These are phyloP conservation scores for Bretziella fagacearum DNA, from an alignment of 2,329 filamentous ascomycete species.

Conservation along the genomic window DNA sequence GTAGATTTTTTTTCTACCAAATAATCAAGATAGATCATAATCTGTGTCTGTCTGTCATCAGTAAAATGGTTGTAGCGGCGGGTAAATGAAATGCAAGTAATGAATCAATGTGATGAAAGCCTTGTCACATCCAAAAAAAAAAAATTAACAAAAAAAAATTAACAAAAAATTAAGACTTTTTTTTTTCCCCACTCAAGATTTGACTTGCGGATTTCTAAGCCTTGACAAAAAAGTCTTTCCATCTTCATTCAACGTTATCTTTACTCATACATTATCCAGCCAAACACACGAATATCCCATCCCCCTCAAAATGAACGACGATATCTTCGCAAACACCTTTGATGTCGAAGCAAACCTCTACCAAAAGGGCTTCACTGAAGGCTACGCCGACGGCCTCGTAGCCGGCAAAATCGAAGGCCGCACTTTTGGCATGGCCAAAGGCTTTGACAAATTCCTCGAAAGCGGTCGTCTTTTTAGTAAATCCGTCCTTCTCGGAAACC, in stretches of 20 bases:
- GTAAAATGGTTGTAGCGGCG: no score
- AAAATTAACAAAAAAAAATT: background rate
- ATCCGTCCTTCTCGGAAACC: slow-evolving; percentile 67
- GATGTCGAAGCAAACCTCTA: slow-evolving; percentile 57
- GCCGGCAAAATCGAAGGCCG: slow-evolving; percentile 78
- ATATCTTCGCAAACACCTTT: slow-evolving; percentile 40
- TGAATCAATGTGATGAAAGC: background rate
- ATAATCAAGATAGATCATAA: no score
- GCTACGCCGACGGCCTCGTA: slow-evolving; percentile 54
- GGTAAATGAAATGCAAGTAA: slow-evolving; percentile 15
- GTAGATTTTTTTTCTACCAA: no score
- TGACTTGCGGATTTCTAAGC: no score
- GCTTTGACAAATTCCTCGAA: slow-evolving; percentile 80
- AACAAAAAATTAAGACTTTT: background rate
- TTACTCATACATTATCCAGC: background rate
- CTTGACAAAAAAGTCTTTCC: no score
- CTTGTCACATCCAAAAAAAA: slow-evolving; percentile 1
- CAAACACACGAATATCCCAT: background rate
- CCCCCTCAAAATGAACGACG: slow-evolving; percentile 19
- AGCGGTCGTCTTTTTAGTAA: slow-evolving; percentile 64
- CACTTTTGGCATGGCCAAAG: slow-evolving; percentile 77
- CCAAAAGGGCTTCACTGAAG: slow-evolving; percentile 61
- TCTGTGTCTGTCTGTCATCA: no score
- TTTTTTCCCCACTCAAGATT: no score
- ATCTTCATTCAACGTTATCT: no score